Conservation (phyloP, 2,329 filamentous ascomycete genomes). For the Fusarium euwallaceae region DNA sequence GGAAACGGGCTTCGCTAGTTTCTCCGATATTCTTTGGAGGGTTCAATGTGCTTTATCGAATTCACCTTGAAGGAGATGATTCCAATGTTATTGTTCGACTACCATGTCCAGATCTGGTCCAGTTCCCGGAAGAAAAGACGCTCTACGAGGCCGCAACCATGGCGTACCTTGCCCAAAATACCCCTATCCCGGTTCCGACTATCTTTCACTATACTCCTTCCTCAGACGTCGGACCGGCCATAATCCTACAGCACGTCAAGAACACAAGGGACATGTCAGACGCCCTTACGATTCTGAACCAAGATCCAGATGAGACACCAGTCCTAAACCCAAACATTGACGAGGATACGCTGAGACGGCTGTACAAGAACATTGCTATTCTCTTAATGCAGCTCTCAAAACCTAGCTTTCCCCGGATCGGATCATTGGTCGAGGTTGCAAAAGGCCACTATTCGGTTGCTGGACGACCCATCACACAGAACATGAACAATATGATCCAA, state of each 20-base stretch:
- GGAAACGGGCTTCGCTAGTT: neutral
- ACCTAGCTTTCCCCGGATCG: slow-evolving; percentile 53
- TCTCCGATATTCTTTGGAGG: slow-evolving; percentile 12
- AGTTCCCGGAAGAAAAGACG: slow-evolving; percentile 18
- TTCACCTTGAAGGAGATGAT: neutral
- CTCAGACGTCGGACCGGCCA: neutral
- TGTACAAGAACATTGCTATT: slow-evolving; percentile 8
- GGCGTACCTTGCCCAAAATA: slow-evolving; percentile 2
- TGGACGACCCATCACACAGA: slow-evolving; percentile 54
- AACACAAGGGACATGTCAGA: slow-evolving; percentile 2
- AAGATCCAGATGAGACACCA: neutral
- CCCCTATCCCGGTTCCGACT: neutral
- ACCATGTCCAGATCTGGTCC: slow-evolving; percentile 9
- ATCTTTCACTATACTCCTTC: neutral
- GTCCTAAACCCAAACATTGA: slow-evolving; percentile 7
- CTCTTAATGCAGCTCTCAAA: slow-evolving; percentile 53
- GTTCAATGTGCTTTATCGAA: slow-evolving; percentile 14
- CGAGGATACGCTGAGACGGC: neutral
- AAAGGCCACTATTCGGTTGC: slow-evolving; percentile 44
- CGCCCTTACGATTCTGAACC: neutral
- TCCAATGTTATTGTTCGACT: slow-evolving; percentile 8
- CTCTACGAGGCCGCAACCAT: slow-evolving; percentile 11
- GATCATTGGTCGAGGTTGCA: slow-evolving; percentile 49
- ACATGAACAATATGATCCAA: slow-evolving; percentile 56
- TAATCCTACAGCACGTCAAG: slow-evolving; percentile 2